Conservation (phyloP, 2,329 filamentous ascomycete genomes). For the Coleophoma eucalyptorum region DNA sequence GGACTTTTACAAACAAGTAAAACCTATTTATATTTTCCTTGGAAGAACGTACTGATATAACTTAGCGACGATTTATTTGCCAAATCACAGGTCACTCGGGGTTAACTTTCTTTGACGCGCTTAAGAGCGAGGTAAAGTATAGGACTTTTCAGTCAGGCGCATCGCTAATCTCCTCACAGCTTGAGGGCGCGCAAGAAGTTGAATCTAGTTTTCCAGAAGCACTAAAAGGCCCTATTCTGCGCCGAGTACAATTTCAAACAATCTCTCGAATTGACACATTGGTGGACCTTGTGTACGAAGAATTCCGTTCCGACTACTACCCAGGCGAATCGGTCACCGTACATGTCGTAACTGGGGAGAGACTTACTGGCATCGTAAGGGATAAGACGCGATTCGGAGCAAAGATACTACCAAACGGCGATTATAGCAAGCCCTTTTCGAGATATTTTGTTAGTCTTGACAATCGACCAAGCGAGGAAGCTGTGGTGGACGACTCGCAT, state of each 20-base stretch:
- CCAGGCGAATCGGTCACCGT: conserved; percentile 82
- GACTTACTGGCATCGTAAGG: conserved; percentile 70
- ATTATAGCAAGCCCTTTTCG: conserved; percentile 65
- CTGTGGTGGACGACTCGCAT: conserved; percentile 75
- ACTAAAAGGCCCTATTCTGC: conserved; percentile 84
- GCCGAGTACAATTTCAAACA: conserved; percentile 87
- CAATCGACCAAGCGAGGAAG: conserved; percentile 65
- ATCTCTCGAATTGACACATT: conserved; percentile 84
- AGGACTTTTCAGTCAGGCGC: not conserved
- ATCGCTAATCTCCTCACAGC: conserved; percentile 40
- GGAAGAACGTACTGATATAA: conserved; percentile 18
- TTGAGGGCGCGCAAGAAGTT: conserved; percentile 79
- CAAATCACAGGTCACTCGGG: conserved; percentile 93
- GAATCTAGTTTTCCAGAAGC: conserved; percentile 89
- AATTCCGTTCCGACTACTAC: conserved; percentile 88
- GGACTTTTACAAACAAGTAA: conserved; percentile 91
- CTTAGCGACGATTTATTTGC: conserved; percentile 77
- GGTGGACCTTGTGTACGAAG: conserved; percentile 64
- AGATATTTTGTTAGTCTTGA: conserved; percentile 78
- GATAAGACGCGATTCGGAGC: conserved; percentile 79
- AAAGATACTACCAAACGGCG: conserved; percentile 62
- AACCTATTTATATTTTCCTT: conserved; percentile 3
- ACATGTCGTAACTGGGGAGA: conserved; percentile 63
- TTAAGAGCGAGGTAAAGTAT: conserved; percentile 77
- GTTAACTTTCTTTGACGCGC: conserved; percentile 87